Base-by-base conservation (phyloP, 2,329 filamentous ascomycete genomes). In the Clarireedia homoeocarpa region DNA sequence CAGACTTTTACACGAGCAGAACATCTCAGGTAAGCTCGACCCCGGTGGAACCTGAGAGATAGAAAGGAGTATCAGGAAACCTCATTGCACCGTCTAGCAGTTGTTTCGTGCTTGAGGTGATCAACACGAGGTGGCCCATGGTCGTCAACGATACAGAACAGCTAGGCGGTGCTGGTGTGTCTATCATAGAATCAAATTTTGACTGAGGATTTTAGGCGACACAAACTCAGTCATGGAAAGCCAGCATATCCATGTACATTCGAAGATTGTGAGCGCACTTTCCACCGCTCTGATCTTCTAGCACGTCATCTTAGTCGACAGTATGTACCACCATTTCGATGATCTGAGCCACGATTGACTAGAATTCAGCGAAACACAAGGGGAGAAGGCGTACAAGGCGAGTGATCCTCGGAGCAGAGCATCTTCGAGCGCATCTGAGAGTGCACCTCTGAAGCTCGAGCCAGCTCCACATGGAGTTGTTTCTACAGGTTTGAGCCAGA, bases 1-100 rank as follows among this genome's bases (percentile, higher is more conserved):
- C 54, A 84, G 81, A 83, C 78, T 2, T 84, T 84, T 59, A 83
- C 81, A 12, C 73, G 82, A 64, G 82, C 81, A 30, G 81, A 84
- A 64, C 82, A 84, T 69, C 69, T 84, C 44, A 79, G 80, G 81
- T 84, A 62, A 67, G 61, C 46, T 42, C 24, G 10, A 5, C 23
- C 20, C 17, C 27, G 20, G 30, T 15, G 12, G 14, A 34, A 26
- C 7, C 23, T 40, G 9, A 6, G 39, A 9, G 17, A 10, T 17
- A 5, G 15, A 42, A 20, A 14, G 39, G 6, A 42, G 39, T 46
- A 46, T 26, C 7, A 14, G 4, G 42, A 23, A 46, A 6, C 17
- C 42, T 34, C 30, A 34, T 9, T 12, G 30, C 12, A 12, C 9
- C 30, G 12, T 34, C 30, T 34, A 4, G 30, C 30, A 12, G 10